phyloP scores from a whole-genome alignment of 192 early-diverging fungal species.

The Podila horticola region DNA sequence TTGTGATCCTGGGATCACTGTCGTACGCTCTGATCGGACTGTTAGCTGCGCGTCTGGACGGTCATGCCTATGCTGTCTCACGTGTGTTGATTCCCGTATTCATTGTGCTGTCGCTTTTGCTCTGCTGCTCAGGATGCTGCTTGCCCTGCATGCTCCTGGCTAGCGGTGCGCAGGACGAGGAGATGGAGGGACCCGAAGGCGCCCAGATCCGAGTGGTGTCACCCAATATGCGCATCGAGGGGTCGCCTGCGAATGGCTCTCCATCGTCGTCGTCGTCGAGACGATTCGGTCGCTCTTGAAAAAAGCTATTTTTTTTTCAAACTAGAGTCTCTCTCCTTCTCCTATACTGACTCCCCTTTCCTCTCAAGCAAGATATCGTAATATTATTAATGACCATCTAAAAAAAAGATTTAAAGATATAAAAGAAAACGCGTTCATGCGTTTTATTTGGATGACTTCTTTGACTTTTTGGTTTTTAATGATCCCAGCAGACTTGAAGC shows the following conservation, averaged over 20 bases:
- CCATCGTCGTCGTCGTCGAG: conserved; percentile 13
- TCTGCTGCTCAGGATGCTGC: conserved; percentile 71
- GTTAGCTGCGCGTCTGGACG: conserved; percentile 49
- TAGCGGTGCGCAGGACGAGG: conserved; percentile 47
- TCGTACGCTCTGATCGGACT: conserved; percentile 50
- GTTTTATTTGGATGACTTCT: not conserved
- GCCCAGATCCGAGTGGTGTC: conserved; percentile 44
- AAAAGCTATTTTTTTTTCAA: not conserved
- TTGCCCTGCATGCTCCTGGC: conserved; percentile 62
- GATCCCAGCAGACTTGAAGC: not conserved
- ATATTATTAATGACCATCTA: not conserved
- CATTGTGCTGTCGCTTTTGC: conserved; percentile 63
- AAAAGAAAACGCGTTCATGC: not conserved
- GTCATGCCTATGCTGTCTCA: conserved; percentile 55
- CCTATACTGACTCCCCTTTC: too few relatives aligned
- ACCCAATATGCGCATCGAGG: conserved; percentile 50
- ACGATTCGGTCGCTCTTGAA: conserved; percentile 21
- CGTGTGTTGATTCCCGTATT: conserved; percentile 76
- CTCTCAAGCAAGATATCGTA: too few relatives aligned
- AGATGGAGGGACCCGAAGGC: conserved; percentile 50
- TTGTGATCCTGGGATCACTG: conserved; percentile 57
- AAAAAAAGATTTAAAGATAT: not conserved
- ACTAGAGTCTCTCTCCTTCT: too few relatives aligned
- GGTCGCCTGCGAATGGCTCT: not conserved
- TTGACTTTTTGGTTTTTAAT: not conserved